Percentiles rank a stretch among this genome's conserved stretches.
Evolutionary conservation across 306 rosid species (phyloP).

Genomic region (Pterocarpus santalinus): DNA sequence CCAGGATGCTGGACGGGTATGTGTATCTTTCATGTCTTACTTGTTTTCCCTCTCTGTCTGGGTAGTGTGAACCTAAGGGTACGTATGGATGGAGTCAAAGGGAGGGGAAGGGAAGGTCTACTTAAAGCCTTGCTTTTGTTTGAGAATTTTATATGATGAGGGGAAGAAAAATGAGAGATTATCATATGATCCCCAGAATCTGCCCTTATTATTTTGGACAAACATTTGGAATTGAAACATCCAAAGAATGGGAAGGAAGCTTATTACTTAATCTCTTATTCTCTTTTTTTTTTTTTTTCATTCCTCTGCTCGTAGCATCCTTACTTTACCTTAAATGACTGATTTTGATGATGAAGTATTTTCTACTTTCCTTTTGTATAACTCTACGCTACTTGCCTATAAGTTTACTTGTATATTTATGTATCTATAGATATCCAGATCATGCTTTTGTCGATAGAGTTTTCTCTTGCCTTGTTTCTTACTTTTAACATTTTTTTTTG

Average conservation of each 20-base stretch:
- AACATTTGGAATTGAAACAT: slow-evolving; percentile 36
- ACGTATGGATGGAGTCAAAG: slow-evolving; percentile 17
- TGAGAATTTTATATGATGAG: neutral
- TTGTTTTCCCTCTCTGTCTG: slow-evolving; percentile 17
- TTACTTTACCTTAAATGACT: neutral
- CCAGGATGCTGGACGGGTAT: slow-evolving; percentile 92
- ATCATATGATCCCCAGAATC: slow-evolving; percentile 3
- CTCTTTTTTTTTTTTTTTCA: slow-evolving; percentile 1
- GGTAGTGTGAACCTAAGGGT: slow-evolving; percentile 32
- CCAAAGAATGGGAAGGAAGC: neutral
- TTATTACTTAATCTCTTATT: neutral
- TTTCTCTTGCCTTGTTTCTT: neutral
- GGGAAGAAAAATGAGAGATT: slow-evolving; percentile 16
- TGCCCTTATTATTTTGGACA: neutral
- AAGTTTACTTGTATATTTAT: neutral
- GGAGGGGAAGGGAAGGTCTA: neutral
- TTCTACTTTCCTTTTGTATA: neutral
- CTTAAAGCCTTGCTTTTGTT: slow-evolving; percentile 2
- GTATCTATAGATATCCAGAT: neutral
- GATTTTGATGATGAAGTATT: neutral
- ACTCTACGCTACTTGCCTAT: neutral
- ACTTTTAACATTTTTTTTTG: neutral
- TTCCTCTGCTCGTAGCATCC: neutral
- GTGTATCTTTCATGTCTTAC: slow-evolving; percentile 38
- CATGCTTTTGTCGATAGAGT: neutral